A percentile compares a stretch with the other conserved stretches of the same genome.
These are phyloP conservation scores for Clonostachys rhizophaga DNA, from an alignment of 2,329 filamentous ascomycete species.

Conservation along the genomic window DNA sequence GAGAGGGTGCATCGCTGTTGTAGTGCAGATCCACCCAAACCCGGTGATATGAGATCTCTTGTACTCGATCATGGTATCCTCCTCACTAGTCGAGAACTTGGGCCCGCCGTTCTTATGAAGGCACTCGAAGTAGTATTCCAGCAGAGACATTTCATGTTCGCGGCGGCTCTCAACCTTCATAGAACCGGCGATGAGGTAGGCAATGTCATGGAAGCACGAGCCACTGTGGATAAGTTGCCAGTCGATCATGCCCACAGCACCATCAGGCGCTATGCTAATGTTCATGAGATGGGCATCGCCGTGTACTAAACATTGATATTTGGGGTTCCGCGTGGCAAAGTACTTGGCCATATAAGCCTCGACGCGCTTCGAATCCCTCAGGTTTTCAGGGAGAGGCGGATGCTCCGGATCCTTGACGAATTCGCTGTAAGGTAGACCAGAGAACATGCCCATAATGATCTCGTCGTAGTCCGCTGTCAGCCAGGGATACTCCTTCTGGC, in stretches of 20 bases:
- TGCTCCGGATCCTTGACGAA: constrained; percentile 9
- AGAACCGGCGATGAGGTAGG: constrained; percentile 31
- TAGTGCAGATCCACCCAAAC: constrained; percentile 1
- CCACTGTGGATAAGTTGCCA: constrained; percentile 34
- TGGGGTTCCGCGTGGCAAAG: constrained; percentile 25
- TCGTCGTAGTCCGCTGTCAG: constrained; percentile 25
- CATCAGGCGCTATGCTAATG: constrained; percentile 28
- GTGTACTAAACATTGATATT: constrained; percentile 31
- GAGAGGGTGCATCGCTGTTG: constrained; percentile 22
- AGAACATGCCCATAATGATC: constrained; percentile 12
- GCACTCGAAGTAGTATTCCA: constrained; percentile 26
- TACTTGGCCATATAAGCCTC: constrained; percentile 27
- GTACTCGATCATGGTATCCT: constrained; percentile 9
- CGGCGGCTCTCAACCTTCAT: constrained; percentile 31
- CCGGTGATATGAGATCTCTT: not conserved
- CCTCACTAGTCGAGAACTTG: constrained; percentile 18
- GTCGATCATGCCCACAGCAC: constrained; percentile 30
- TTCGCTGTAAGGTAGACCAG: too few relatives aligned
- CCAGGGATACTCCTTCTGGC: not conserved
- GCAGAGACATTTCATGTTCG: constrained; percentile 28
- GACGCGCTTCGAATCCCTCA: constrained; percentile 25
- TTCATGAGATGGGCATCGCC: constrained; percentile 38
- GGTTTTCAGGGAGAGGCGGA: constrained; percentile 24
- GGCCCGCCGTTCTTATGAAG: constrained; percentile 23
- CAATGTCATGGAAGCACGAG: constrained; percentile 35